phyloP scores from a whole-genome alignment of 1,284 basidiomycete species.

The Apiotrichum siamense region DNA sequence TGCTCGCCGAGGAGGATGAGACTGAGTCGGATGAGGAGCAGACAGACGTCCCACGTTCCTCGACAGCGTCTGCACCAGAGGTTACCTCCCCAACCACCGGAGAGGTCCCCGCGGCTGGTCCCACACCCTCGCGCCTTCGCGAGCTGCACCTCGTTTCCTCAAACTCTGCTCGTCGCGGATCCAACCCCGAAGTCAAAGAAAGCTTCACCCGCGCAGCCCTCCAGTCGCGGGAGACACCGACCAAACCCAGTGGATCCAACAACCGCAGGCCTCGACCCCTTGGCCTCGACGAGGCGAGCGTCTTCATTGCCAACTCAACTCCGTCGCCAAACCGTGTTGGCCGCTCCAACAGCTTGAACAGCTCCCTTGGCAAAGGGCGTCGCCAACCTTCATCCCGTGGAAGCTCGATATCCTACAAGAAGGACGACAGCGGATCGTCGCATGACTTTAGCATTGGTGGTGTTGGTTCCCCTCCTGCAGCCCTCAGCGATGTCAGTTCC shows the following conservation, averaged over 20 bases:
- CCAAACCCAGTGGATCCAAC: constrained; percentile 32
- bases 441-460: constrained; percentile 13
- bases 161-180: constrained; percentile 19
- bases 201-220: constrained; percentile 1
- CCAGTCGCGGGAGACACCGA: constrained; percentile 12
- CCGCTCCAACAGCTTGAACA: constrained; percentile 3
- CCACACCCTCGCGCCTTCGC: constrained; percentile 29
- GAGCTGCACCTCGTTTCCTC: constrained; percentile 36
- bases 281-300: constrained; percentile 7
- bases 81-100: constrained; percentile 1
- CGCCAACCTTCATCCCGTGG: constrained; percentile 12
- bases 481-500: constrained; percentile 1
- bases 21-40: constrained; percentile 31
- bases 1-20: constrained; percentile 38
- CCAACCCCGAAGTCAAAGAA: constrained; percentile 15
- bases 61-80: constrained; percentile 6
- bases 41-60: constrained; percentile 3
- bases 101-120: constrained; percentile 10
- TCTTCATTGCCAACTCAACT: constrained; percentile 1
- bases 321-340: constrained; percentile 9
- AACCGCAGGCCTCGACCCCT: constrained; percentile 33
- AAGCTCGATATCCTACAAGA: constrained; percentile 42
- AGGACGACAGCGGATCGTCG: constrained; percentile 26
- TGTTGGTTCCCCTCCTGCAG: constrained; percentile 12
- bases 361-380: neutral